phyloP scores from a whole-genome alignment of 2,329 filamentous ascomycete genomes.

The Penicillium sp. region DNA sequence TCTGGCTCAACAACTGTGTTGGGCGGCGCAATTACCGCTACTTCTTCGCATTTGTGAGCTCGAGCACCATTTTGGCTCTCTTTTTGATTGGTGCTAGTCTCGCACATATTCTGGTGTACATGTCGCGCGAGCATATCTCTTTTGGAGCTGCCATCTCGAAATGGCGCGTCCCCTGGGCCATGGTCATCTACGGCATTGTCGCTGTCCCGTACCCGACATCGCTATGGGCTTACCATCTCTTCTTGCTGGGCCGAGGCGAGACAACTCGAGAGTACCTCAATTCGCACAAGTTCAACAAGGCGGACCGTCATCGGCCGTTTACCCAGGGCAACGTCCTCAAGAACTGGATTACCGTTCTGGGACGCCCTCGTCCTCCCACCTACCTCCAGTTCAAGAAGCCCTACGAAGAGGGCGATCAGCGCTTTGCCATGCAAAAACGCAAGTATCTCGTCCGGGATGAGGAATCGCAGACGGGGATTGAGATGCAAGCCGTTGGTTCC shows the following conservation, averaged over 20 bases:
- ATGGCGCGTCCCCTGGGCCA: conserved; percentile 77
- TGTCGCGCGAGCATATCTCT: conserved; percentile 56
- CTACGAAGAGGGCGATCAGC: conserved; percentile 77
- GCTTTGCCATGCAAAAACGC: conserved; percentile 61
- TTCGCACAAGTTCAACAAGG: conserved; percentile 88
- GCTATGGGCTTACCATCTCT: conserved; percentile 82
- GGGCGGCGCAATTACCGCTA: conserved; percentile 96
- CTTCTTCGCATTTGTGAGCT: conserved; percentile 87
- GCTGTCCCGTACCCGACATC: conserved; percentile 75
- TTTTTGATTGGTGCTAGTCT: conserved; percentile 74
- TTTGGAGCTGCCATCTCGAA: conserved; percentile 65
- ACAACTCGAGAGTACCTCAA: conserved; percentile 96
- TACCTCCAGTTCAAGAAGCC: conserved; percentile 80
- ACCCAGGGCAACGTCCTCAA: conserved; percentile 68
- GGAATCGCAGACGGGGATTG: conserved; percentile 56
- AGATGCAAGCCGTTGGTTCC: conserved; percentile 63
- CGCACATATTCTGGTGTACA: conserved; percentile 74
- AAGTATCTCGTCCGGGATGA: conserved; percentile 48
- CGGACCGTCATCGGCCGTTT: conserved; percentile 86
- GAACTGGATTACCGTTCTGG: conserved; percentile 78
- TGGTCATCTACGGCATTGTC: conserved; percentile 77
- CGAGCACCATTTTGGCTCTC: conserved; percentile 68
- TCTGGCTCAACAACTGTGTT: conserved; percentile 98
- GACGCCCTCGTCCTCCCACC: conserved; percentile 76
- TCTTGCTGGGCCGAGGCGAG: conserved; percentile 84